A percentile compares a stretch with the other conserved stretches of the same genome.
Conservation (phyloP, 1,284 basidiomycete species). For the Uromyces viciae-fabae region DNA sequence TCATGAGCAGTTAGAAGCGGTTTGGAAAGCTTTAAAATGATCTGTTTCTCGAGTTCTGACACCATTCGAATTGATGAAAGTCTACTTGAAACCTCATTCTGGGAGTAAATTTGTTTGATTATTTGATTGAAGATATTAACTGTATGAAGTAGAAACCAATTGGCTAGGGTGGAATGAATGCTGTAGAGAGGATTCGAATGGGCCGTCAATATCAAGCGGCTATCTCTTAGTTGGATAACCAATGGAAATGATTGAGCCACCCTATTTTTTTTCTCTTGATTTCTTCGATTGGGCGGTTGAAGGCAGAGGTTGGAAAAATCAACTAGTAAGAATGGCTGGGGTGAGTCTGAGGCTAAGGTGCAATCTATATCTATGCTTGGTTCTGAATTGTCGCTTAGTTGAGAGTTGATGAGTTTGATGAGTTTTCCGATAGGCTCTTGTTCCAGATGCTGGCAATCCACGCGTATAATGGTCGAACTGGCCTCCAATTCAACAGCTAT, state of each 20-base stretch:
- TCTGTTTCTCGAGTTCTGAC: not conserved
- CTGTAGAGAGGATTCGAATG: not conserved
- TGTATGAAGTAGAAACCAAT: constrained; percentile 17
- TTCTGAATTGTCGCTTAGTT: not conserved
- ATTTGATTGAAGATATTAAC: not conserved
- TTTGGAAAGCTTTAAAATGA: constrained; percentile 10
- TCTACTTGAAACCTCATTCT: not conserved
- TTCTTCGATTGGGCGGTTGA: not conserved
- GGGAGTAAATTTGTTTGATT: not conserved
- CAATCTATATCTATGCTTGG: too few species aligned
- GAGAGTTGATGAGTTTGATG: constrained; percentile 9
- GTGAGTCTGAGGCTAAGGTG: not conserved
- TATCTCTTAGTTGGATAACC: not conserved
- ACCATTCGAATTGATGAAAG: not conserved
- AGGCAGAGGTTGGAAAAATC: not conserved
- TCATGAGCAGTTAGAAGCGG: not conserved
- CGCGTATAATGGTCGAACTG: not conserved
- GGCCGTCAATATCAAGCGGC: not conserved
- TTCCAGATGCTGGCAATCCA: not conserved
- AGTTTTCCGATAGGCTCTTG: not conserved
- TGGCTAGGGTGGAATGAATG: not conserved
- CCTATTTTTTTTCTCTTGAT: not conserved
- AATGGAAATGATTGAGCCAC: not conserved
- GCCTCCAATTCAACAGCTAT: not conserved
- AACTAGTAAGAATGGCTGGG: not conserved